These are phyloP conservation scores for Andrographis paniculata DNA, from an alignment of 305 asterid genomes.

Conservation along the genomic window DNA sequence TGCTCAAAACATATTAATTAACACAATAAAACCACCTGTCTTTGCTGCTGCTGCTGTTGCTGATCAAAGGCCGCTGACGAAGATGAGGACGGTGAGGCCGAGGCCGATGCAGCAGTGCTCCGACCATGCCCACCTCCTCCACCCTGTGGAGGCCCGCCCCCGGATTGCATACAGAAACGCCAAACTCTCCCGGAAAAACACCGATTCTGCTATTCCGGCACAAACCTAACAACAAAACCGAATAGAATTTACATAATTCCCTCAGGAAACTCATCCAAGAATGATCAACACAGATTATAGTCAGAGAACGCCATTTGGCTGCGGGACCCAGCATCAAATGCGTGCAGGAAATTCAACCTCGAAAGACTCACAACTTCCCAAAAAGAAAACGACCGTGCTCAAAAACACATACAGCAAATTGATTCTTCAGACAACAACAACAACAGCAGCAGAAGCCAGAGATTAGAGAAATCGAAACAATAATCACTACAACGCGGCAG, in stretches of 20 bases:
- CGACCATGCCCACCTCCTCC: constrained; percentile 79
- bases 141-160: constrained; percentile 80
- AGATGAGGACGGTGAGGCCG: constrained; percentile 88
- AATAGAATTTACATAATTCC: constrained; percentile 10
- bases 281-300: background rate
- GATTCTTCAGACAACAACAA: constrained; percentile 7
- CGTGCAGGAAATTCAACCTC: constrained; percentile 4
- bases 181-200: constrained; percentile 1
- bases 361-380: constrained; percentile 8
- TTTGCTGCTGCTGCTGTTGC: constrained; percentile 54
- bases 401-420: constrained; percentile 8
- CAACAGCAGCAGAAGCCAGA: too few species aligned
- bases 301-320: constrained; percentile 9
- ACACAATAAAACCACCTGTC: constrained; percentile 81
- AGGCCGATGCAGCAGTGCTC: constrained; percentile 51
- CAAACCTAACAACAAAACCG: constrained; percentile 1
- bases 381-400: constrained; percentile 7
- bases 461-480: too few species aligned
- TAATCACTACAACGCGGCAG: constrained; percentile 4
- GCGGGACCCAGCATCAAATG: constrained; percentile 15
- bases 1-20: background rate
- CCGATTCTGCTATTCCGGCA: constrained; percentile 2
- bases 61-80: constrained; percentile 92
- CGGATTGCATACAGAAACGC: constrained; percentile 73
- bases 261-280: constrained; percentile 4